Percentiles rank a stretch among this genome's conserved stretches.
phyloP scores from a whole-genome alignment of 352 stramenopile species.

The Phytophthora sojae region DNA sequence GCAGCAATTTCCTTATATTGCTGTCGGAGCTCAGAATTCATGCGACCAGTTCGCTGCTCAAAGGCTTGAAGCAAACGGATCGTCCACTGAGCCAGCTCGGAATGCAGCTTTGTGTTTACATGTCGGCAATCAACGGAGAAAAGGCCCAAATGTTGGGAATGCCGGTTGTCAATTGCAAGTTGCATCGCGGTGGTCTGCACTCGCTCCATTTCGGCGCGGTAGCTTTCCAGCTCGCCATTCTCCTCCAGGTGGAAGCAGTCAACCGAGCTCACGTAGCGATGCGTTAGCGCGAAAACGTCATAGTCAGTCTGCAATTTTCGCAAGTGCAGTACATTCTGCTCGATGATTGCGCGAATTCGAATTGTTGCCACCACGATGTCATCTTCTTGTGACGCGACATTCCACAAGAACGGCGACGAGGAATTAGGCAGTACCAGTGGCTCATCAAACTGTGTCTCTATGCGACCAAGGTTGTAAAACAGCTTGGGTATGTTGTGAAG shows the following conservation, averaged over 20 bases:
- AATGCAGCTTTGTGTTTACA: slow-evolving; percentile 55
- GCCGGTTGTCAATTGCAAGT: slow-evolving; percentile 34
- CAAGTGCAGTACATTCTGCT: slow-evolving; percentile 56
- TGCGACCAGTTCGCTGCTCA: slow-evolving; percentile 51
- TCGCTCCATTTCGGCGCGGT: slow-evolving; percentile 37
- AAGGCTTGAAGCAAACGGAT: slow-evolving; percentile 55
- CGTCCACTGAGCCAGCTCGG: slow-evolving; percentile 50
- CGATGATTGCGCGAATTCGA: slow-evolving; percentile 68
- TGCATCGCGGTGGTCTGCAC: slow-evolving; percentile 32
- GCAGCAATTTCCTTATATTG: slow-evolving; percentile 82
- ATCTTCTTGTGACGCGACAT: slow-evolving; percentile 68
- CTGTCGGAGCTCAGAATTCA: slow-evolving; percentile 66
- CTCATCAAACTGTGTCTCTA: slow-evolving; percentile 70
- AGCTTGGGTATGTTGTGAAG: slow-evolving; percentile 73
- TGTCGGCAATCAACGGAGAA: slow-evolving; percentile 60
- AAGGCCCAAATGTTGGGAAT: slow-evolving; percentile 43
- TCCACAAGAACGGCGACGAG: slow-evolving; percentile 73
- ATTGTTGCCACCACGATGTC: slow-evolving; percentile 63
- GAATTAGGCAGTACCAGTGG: slow-evolving; percentile 33
- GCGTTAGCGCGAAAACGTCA: slow-evolving; percentile 36
- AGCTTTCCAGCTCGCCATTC: slow-evolving; percentile 35
- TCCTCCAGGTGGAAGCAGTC: slow-evolving; percentile 52
- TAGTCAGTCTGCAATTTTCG: slow-evolving; percentile 55
- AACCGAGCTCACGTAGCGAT: slow-evolving; percentile 51
- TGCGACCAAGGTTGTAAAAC: slow-evolving; percentile 71